Evolutionary conservation across 108 stramenopile species (phyloP).

Genomic region (Discostella stelligeroides): DNA sequence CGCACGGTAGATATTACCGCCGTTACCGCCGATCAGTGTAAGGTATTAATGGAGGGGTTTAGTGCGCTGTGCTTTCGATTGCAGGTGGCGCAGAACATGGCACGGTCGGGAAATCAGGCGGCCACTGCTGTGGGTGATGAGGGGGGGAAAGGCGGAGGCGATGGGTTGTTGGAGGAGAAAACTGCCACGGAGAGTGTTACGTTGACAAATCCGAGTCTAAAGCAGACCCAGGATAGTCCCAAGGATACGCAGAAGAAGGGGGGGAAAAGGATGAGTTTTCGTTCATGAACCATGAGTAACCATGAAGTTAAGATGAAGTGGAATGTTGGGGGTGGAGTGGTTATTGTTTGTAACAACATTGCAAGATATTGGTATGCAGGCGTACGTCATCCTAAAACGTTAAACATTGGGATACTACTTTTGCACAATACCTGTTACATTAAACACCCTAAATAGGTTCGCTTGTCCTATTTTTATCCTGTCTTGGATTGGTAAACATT

Average conservation of each 20-base stretch:
- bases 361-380: too few relatives aligned
- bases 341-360: too few relatives aligned
- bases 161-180: constrained; percentile 57
- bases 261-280: neutral
- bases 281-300: neutral
- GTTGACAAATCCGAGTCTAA: constrained; percentile 56
- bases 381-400: too few relatives aligned
- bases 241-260: constrained; percentile 13
- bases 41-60: constrained; percentile 92
- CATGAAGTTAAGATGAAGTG: too few relatives aligned
- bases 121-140: constrained; percentile 13
- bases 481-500: too few relatives aligned
- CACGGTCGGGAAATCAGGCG: constrained; percentile 48
- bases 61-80: constrained; percentile 85
- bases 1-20: constrained; percentile 90
- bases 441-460: too few relatives aligned
- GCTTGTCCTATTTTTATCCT: too few relatives aligned
- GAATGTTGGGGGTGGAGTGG: too few relatives aligned
- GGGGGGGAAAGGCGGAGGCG: constrained; percentile 25
- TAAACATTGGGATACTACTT: too few relatives aligned
- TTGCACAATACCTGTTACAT: too few relatives aligned
- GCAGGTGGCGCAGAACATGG: constrained; percentile 82
- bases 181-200: constrained; percentile 69
- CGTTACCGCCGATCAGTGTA: constrained; percentile 91
- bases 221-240: constrained; percentile 3